Evolutionary conservation across 805 yeast species (phyloP), one percentile per base, ranked within the genome.

Genomic region (Myxozyma sirexii): DNA sequence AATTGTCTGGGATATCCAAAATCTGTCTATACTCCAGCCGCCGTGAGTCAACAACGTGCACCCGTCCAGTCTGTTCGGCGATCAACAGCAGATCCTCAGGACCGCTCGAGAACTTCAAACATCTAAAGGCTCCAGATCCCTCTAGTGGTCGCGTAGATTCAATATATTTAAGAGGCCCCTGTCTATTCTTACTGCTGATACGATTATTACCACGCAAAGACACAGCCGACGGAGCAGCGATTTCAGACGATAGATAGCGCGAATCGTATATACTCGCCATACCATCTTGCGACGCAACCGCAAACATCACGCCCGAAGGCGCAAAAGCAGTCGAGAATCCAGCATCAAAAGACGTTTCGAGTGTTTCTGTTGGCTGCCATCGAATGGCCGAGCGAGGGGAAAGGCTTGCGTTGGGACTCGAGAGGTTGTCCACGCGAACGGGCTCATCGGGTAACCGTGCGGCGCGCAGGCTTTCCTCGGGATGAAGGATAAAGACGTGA

Each of bases 261-360:
- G 88, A 71, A 72, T 92, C 98, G 71, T 85, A 92, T 7, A 92
- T 74, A 63, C 85, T 77, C 60, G 93, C 85, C 21, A 83, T 76
- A 5, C 98, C 98, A 70, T 88, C 91, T 73, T 92, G 97, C 71
- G 90, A 90, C 24, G 91, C 85, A 0, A 88, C 84, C 1, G 94
- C 85, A 70, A 92, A 87, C 63, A 84, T 79, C 54, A 79, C 67
- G 21, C 93, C 96, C 46, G 89, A 85, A n/a, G 86, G 81, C 60
- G 86, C 85, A 75, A 86, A 91, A 29, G 87, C 82, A 0, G 89
- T 84, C 4, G 96, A 91, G 70, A 91, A 89, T 1, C 97, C 97
- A 47, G 87, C 82, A 66, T 88, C 96, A 58, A 87, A 84, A 1
- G 76, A 72, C 0, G 93, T 85, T 57, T 76, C 78, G 54, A 84